Conservation (phyloP, 768 basidiomycete genomes). For the Crassisporium funariophilum region DNA sequence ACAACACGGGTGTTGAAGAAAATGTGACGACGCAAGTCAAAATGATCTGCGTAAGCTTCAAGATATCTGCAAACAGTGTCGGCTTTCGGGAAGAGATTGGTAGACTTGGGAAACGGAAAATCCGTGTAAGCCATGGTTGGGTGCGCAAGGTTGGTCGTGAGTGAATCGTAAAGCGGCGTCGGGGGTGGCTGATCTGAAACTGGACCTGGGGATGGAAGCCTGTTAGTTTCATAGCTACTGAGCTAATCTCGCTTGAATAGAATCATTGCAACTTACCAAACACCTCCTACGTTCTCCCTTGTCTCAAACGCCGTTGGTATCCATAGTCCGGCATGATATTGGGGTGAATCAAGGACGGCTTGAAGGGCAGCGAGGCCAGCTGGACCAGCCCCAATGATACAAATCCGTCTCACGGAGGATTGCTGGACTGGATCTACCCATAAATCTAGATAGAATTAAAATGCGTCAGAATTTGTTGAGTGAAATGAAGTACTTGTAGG, state of each 20-base stretch:
- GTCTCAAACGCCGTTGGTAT: slow-evolving; percentile 63
- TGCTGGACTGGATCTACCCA: no score
- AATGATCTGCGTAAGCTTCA: slow-evolving; percentile 61
- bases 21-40: slow-evolving; percentile 62
- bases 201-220: slow-evolving; percentile 51
- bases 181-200: slow-evolving; percentile 36
- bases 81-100: slow-evolving; percentile 69
- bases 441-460: background rate
- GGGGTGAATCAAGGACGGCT: slow-evolving; percentile 56
- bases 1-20: slow-evolving; percentile 61
- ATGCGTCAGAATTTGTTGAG: background rate
- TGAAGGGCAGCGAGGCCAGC: slow-evolving; percentile 73
- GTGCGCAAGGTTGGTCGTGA: slow-evolving; percentile 83
- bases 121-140: slow-evolving; percentile 71
- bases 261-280: slow-evolving; percentile 79
- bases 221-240: no score
- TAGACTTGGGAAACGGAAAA: slow-evolving; percentile 70
- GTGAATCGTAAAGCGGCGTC: slow-evolving; percentile 76
- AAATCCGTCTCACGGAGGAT: slow-evolving; percentile 57
- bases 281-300: slow-evolving; percentile 66
- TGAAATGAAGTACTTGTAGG: no score
- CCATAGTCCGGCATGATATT: slow-evolving; percentile 66
- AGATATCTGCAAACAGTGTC: slow-evolving; percentile 68
- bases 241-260: no score
- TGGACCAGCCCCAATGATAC: slow-evolving; percentile 78